Evolutionary conservation across 106 monocot genomes (phyloP).

Genomic region (Ottelia alismoides): DNA sequence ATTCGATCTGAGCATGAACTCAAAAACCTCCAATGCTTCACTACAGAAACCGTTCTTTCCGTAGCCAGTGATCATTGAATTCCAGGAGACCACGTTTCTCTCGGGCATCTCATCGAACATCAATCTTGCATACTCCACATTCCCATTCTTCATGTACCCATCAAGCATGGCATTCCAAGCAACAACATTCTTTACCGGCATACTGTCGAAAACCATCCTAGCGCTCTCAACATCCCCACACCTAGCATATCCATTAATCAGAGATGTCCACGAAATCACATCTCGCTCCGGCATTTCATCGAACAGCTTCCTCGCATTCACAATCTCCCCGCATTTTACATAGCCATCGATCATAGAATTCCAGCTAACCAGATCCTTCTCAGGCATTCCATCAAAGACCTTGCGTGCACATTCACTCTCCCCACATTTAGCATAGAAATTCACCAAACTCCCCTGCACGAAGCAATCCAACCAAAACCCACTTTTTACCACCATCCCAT

Average conservation of each 20-base stretch:
- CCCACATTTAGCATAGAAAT: slow-evolving; percentile 24
- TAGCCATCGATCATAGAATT: slow-evolving; percentile 57
- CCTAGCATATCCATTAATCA: slow-evolving; percentile 39
- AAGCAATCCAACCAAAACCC: slow-evolving; percentile 16
- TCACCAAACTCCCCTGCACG: slow-evolving; percentile 26
- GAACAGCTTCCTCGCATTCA: slow-evolving; percentile 25
- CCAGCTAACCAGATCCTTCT: slow-evolving; percentile 29
- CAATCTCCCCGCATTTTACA: slow-evolving; percentile 21
- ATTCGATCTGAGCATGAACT: slow-evolving; percentile 15
- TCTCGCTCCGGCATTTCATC: slow-evolving; percentile 25
- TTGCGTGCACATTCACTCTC: slow-evolving; percentile 11
- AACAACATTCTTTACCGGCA: slow-evolving; percentile 34
- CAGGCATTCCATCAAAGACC: slow-evolving; percentile 35
- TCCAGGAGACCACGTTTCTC: slow-evolving; percentile 39
- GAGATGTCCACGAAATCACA: slow-evolving; percentile 38
- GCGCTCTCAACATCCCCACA: slow-evolving; percentile 22
- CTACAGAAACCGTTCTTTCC: slow-evolving; percentile 22
- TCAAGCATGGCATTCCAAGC: slow-evolving; percentile 29
- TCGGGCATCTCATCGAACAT: slow-evolving; percentile 34
- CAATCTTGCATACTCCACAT: slow-evolving; percentile 3
- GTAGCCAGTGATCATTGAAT: slow-evolving; percentile 36
- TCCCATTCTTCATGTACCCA: slow-evolving; percentile 35
- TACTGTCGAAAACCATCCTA: slow-evolving; percentile 18
- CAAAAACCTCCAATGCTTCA: slow-evolving; percentile 32
- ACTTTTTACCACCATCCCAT: slow-evolving; percentile 22